Evolutionary conservation across 2,329 filamentous ascomycete species (phyloP).

Genomic region (Sporothrix variecibatus): DNA sequence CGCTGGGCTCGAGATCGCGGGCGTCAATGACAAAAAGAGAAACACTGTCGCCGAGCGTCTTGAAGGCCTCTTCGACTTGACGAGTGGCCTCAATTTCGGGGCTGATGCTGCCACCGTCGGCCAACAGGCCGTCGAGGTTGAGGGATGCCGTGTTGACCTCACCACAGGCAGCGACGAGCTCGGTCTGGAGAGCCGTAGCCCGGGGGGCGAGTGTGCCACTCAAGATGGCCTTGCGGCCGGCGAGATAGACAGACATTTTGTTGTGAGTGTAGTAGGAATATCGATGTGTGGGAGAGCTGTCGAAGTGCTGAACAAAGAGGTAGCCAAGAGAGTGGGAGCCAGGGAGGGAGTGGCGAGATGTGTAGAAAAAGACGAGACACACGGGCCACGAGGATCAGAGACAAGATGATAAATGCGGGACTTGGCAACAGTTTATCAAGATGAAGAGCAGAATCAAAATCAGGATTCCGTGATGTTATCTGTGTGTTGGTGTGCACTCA

Average conservation of each 20-base stretch:
- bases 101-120: background rate
- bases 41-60: background rate
- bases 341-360: no score
- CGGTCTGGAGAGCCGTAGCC: background rate
- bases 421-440: no score
- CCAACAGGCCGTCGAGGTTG: background rate
- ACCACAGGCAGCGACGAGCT: background rate
- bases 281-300: no score
- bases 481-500: background rate
- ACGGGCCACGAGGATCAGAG: no score
- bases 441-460: no score
- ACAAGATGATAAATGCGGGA: no score
- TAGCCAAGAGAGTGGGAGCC: no score
- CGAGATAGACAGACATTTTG: background rate
- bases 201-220: background rate
- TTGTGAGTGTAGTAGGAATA: background rate
- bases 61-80: background rate
- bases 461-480: background rate
- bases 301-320: no score
- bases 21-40: constrained; percentile 7
- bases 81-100: background rate
- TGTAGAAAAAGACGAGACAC: no score
- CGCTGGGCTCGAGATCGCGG: constrained; percentile 9
- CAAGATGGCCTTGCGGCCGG: background rate
- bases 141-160: background rate